Evolutionary conservation across 225 moss, liverwort and hornwort genomes (phyloP).

Genomic region (Marchantia polymorpha): DNA sequence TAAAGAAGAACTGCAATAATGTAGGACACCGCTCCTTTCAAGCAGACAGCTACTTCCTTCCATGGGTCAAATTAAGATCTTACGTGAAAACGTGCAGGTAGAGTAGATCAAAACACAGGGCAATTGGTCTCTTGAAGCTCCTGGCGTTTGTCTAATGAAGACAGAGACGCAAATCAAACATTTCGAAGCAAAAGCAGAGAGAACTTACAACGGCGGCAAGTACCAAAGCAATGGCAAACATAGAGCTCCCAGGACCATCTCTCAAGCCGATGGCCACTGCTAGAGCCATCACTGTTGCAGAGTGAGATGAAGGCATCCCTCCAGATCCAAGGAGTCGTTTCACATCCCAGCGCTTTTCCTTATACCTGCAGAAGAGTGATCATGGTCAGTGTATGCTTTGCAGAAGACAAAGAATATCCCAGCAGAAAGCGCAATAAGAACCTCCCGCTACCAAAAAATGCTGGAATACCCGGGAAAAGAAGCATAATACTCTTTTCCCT

Average conservation of each 20-base stretch:
- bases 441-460: not conserved
- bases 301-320: conserved; percentile 99
- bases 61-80: no score
- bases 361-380: conserved; percentile 65
- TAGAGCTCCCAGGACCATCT: conserved; percentile 84
- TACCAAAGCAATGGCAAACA: conserved; percentile 84
- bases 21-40: no score
- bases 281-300: conserved; percentile 89
- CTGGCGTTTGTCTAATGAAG: no score
- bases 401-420: not conserved
- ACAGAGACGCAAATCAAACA: not conserved
- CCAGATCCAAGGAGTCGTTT: conserved; percentile 94
- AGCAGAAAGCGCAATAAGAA: not conserved
- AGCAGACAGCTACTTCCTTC: no score
- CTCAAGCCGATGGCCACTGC: conserved; percentile 80
- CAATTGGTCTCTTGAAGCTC: not conserved
- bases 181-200: not conserved
- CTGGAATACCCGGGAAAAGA: not conserved
- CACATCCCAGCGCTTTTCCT: conserved; percentile 98
- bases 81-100: no score
- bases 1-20: no score
- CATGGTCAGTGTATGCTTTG: not conserved
- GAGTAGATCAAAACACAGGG: not conserved
- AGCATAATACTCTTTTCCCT: not conserved
- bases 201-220: conserved; percentile 76